Evolutionary conservation across 352 stramenopile species (phyloP).

Genomic region (Globisporangium heterothallicum): DNA sequence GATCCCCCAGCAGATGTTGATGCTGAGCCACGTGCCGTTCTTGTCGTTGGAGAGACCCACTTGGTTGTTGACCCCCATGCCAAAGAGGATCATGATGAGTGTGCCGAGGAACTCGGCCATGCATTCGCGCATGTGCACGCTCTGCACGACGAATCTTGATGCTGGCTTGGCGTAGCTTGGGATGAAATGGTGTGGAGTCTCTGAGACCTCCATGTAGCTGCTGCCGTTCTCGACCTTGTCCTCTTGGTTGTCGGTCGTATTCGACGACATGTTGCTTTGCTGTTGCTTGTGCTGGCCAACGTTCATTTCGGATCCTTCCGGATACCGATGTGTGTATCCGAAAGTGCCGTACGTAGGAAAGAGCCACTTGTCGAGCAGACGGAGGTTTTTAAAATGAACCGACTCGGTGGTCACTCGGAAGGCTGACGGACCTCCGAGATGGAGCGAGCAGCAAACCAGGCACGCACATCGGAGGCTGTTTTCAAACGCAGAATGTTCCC

Average conservation of each 20-base stretch:
- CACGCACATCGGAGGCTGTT: too few relatives aligned
- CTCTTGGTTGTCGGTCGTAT: constrained; percentile 15
- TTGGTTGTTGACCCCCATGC: constrained; percentile 56
- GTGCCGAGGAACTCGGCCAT: constrained; percentile 41
- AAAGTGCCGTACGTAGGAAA: too few relatives aligned
- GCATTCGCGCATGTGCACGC: constrained; percentile 29
- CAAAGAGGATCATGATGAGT: constrained; percentile 55
- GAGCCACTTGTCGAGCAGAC: not conserved
- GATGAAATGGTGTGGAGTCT: constrained; percentile 4
- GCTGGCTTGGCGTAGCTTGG: not conserved
- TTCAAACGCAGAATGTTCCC: too few relatives aligned
- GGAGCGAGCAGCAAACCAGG: too few relatives aligned
- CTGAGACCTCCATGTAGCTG: constrained; percentile 5
- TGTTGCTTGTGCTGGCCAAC: not conserved
- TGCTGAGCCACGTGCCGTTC: constrained; percentile 63
- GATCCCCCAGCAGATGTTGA: constrained; percentile 72
- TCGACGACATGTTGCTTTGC: constrained; percentile 3
- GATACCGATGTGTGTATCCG: not conserved
- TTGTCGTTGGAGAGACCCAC: constrained; percentile 41
- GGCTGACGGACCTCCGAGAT: too few relatives aligned
- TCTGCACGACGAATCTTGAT: constrained; percentile 10
- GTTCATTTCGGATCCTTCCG: not conserved
- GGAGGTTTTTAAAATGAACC: constrained; percentile 4
- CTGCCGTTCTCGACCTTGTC: constrained; percentile 10
- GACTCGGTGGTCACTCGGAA: too few relatives aligned